Base-by-base conservation (phyloP, 1,284 basidiomycete species). In the Xerocomus amazonicus region DNA sequence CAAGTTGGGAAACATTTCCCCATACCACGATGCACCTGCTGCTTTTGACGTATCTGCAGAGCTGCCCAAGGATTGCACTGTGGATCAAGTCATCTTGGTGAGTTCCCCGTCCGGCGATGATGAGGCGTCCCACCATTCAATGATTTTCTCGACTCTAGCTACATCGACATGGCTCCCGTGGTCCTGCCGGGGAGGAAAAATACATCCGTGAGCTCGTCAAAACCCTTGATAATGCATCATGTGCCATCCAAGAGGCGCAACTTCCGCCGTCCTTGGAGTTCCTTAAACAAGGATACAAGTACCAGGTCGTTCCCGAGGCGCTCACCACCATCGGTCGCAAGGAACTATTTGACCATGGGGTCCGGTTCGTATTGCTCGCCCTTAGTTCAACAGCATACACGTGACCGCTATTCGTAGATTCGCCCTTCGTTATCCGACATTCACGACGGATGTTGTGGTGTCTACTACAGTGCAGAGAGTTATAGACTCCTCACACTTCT, bases 381-480 rank as follows among this genome's bases (percentile, higher is more conserved):
- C 33, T 14, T 9, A 6, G 19, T 3, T 23, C 32, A 7, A 16
- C 19, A 9, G 17, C 8, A 14, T 33, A 6, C 17, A 19, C 5
- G 19, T 38, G 28, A 40, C 14, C 16, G 33, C 12, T 13, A 28
- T 4, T 38, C 32, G 19, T 9, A 64, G 61, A 9, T 59, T 56
- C 35, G 45, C 60, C 16, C 47, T 56, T 49, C 46, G 40, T 29
- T 65, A 61, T n/a, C 62, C 60, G 3, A 36, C 43, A 4, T 37
- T 62, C n/a, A 51, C 48, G 39, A 73, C 70, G 16, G 64, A 70
- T 13, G 53, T 56, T 4, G 61, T 78, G 29, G 54, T 75, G 9
- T 74, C 71, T n/a, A 75, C 72, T 14, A 51, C 65, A n/a, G 70
- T 75, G 50, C 73, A 74, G 51, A 67, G 75, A 44, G 74, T 73